Conservation (phyloP, 345 rosid species). For the Pelargonium nanum region DNA sequence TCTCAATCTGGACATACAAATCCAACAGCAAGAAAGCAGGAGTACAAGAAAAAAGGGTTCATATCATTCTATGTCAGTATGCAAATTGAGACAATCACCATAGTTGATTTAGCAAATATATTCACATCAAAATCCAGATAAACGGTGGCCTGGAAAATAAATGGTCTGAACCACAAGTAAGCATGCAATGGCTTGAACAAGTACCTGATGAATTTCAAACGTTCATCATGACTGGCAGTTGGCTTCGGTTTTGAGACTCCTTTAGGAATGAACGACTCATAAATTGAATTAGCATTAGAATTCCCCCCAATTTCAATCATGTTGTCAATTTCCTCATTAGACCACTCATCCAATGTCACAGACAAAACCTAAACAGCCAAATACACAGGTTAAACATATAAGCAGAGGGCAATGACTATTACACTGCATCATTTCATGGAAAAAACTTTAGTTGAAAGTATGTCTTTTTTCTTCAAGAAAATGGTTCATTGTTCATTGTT, state of each 20-base stretch:
- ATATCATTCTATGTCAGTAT: no score
- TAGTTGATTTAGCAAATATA: no score
- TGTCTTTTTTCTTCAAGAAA: no score
- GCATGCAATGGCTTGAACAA: neutral
- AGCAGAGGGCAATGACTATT: neutral
- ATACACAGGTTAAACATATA: conserved; percentile 3
- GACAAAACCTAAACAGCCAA: conserved; percentile 60
- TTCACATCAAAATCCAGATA: no score
- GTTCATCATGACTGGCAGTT: conserved; percentile 62
- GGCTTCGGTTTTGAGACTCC: conserved; percentile 74
- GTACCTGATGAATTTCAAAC: conserved; percentile 73
- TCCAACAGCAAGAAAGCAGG: no score
- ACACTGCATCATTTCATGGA: neutral
- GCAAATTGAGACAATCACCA: no score
- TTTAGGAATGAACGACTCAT: conserved; percentile 79
- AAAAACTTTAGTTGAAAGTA: no score
- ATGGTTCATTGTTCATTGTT: no score
- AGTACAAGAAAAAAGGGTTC: no score
- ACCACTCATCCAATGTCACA: conserved; percentile 94
- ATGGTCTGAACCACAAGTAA: neutral
- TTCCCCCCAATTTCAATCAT: conserved; percentile 97
- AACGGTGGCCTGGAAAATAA: no score
- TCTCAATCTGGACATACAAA: no score
- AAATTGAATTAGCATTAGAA: conserved; percentile 73
- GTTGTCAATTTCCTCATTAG: conserved; percentile 76